Base-by-base conservation (phyloP, 2,329 filamentous ascomycete species). In the Fusarium sp. region DNA sequence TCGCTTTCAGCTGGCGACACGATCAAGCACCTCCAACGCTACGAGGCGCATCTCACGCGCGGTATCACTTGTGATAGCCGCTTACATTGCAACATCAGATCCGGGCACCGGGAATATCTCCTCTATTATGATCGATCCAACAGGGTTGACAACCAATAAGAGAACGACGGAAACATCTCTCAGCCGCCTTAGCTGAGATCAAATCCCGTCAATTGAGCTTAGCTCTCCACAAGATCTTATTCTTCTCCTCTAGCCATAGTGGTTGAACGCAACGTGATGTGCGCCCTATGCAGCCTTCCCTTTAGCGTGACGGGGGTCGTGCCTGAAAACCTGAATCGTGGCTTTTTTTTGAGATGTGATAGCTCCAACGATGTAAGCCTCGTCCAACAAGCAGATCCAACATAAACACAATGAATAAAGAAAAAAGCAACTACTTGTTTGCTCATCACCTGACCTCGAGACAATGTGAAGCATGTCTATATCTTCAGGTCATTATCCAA, bases 311-410 rank as follows among this genome's bases (percentile, higher is more conserved):
- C 59, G 45, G 60, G 48, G 44, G 47, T 45, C 13, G 35, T 35
- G 35, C 41, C 28, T 33, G 38, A 55, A 35, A 22, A 39, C 18
- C 42, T 18, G 31, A 55, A 63, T 68, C 44, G 65, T 69, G 73
- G 66, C 73, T 68, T 72, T 74, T 72, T 74, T 36, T 52, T 36
- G 74, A 77, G 58, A 73, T 77, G 57, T 78, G 75, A 77, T 65
- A 74, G 66, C 38, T 36, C 47, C 45, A 45, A 45, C 22, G 49
- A 35, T 48, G 57, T 17, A 61, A 24, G 42, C 41, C 26, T 38
- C 49, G 48, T 63, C 70, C 42, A 64, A 63, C 54, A 45, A 41
- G 18, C 35, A 38, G 28, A 38, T 26, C 44, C 47, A 18, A 9
- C 33, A 17, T 22, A 18, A 39, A 36, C 18, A 41, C 6, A 39